phyloP scores from a whole-genome alignment of 2,329 filamentous ascomycete genomes.

The Aulographum hederae region DNA sequence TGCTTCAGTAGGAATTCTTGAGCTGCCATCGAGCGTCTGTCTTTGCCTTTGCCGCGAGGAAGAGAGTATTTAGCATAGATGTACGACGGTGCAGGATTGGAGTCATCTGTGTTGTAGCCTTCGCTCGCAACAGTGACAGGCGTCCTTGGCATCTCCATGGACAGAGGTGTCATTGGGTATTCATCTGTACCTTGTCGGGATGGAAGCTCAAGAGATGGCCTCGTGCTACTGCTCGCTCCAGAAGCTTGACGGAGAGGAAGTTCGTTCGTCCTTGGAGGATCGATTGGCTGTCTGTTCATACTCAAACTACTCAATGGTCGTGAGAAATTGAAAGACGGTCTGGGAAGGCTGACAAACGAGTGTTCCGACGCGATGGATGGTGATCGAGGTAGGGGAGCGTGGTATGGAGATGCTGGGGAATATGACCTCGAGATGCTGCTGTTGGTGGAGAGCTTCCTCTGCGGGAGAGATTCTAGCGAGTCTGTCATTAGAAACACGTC shows the following conservation, averaged over 20 bases:
- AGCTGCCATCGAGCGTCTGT: conserved; percentile 30
- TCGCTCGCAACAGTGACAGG: conserved; percentile 58
- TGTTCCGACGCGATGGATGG: conserved; percentile 73
- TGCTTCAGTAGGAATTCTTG: conserved; percentile 25
- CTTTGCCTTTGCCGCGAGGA: conserved; percentile 63
- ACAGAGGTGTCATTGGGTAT: conserved; percentile 44
- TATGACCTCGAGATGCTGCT: conserved; percentile 42
- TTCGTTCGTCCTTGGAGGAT: conserved; percentile 17
- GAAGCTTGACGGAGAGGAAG: conserved; percentile 19
- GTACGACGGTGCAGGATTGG: conserved; percentile 44
- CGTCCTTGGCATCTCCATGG: conserved; percentile 48
- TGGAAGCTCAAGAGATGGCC: conserved; percentile 30
- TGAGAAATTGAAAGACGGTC: conserved; percentile 84
- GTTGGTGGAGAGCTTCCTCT: conserved; percentile 60
- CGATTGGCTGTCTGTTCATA: conserved; percentile 31
- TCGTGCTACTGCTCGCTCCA: conserved; percentile 10
- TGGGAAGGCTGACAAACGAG: conserved; percentile 46
- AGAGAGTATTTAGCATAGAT: conserved; percentile 73
- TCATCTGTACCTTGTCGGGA: conserved; percentile 46
- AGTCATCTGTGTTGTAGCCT: conserved; percentile 34
- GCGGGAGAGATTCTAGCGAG: conserved; percentile 44
- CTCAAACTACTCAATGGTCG: conserved; percentile 68
- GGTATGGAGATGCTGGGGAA: conserved; percentile 46
- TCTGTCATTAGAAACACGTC: conserved; percentile 42
- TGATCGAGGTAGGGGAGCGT: conserved; percentile 44